Conservation (phyloP, 805 yeast species). For the Candida dajiaensis region DNA sequence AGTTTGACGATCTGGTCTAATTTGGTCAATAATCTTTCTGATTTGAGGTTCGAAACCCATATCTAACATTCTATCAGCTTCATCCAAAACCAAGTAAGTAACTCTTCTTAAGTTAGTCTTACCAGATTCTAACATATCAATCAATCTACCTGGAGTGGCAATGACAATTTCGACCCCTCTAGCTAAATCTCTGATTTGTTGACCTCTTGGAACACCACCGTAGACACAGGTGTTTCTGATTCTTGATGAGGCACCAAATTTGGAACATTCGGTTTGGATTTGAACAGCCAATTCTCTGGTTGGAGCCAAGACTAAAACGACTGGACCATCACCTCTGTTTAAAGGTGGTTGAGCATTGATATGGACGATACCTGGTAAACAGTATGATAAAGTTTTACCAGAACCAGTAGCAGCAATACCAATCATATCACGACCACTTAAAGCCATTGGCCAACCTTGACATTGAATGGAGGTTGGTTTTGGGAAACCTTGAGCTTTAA, state of each 20-base stretch:
- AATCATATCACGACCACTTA: slow-evolving; percentile 97
- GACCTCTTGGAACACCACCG: slow-evolving; percentile 99
- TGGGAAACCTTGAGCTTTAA: slow-evolving; percentile 87
- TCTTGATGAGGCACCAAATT: slow-evolving; percentile 87
- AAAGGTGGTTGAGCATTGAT: slow-evolving; percentile 96
- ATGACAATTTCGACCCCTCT: slow-evolving; percentile 95
- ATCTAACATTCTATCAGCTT: slow-evolving; percentile 99
- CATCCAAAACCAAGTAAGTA: slow-evolving; percentile 94
- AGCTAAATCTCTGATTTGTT: slow-evolving; percentile 91
- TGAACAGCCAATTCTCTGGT: slow-evolving; percentile 99
- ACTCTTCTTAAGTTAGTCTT: slow-evolving; percentile 95
- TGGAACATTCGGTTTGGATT: slow-evolving; percentile 92
- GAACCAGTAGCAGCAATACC: slow-evolving; percentile 99
- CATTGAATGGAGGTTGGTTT: slow-evolving; percentile 96
- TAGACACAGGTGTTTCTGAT: slow-evolving; percentile 96
- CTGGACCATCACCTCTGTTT: slow-evolving; percentile 94
- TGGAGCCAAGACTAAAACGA: slow-evolving; percentile 92
- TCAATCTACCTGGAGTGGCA: slow-evolving; percentile 98
- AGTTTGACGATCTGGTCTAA: slow-evolving; percentile 99
- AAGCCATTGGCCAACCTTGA: slow-evolving; percentile 99
- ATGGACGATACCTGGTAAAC: slow-evolving; percentile 95
- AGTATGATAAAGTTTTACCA: slow-evolving; percentile 96
- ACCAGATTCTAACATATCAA: slow-evolving; percentile 93
- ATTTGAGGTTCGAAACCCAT: slow-evolving; percentile 99
- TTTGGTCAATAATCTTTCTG: slow-evolving; percentile 95